Percentiles rank a stretch among this genome's conserved stretches.
Evolutionary conservation across 805 yeast genomes (phyloP).

Genomic region (Ogataea neopini): DNA sequence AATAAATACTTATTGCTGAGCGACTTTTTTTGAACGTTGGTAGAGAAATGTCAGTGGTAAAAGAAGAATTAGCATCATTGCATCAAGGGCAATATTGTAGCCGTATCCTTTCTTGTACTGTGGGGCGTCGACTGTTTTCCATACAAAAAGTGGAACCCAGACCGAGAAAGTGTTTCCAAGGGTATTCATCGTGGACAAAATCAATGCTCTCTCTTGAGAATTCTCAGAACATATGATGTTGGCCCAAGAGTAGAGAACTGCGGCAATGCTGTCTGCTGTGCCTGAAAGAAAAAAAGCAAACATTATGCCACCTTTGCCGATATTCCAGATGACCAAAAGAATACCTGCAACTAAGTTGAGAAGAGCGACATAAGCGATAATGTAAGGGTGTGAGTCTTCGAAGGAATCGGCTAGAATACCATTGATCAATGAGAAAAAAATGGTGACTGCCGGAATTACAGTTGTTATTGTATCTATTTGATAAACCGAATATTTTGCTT

Average conservation of each 20-base stretch:
- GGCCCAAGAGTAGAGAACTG: slow-evolving; percentile 23
- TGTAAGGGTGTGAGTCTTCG: slow-evolving; percentile 28
- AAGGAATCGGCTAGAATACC: slow-evolving; percentile 33
- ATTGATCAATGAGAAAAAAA: slow-evolving; percentile 29
- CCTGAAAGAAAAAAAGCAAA: slow-evolving; percentile 25
- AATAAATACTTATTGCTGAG: background rate
- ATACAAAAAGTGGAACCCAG: slow-evolving; percentile 7
- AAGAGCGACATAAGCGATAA: slow-evolving; percentile 10
- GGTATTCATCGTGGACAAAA: slow-evolving; percentile 15
- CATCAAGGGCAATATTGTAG: slow-evolving; percentile 4
- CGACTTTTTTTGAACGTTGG: background rate
- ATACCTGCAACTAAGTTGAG: slow-evolving; percentile 3
- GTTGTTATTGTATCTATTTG: slow-evolving; percentile 26
- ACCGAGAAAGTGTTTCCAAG: slow-evolving; percentile 6
- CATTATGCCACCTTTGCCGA: slow-evolving; percentile 18
- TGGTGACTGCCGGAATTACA: slow-evolving; percentile 29
- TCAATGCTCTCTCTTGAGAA: slow-evolving; percentile 21
- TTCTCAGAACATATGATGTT: slow-evolving; percentile 15
- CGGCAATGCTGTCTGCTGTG: slow-evolving; percentile 18
- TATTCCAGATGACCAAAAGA: slow-evolving; percentile 25
- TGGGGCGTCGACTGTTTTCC: slow-evolving; percentile 8
- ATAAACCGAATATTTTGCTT: slow-evolving; percentile 19
- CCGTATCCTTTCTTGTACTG: slow-evolving; percentile 7
- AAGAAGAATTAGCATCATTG: slow-evolving; percentile 6
- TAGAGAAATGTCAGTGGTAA: background rate